Percentiles rank a stretch among this genome's conserved stretches.
phyloP scores from a whole-genome alignment of 2,329 filamentous ascomycete genomes.

The Beauveria scarabaeidicola region DNA sequence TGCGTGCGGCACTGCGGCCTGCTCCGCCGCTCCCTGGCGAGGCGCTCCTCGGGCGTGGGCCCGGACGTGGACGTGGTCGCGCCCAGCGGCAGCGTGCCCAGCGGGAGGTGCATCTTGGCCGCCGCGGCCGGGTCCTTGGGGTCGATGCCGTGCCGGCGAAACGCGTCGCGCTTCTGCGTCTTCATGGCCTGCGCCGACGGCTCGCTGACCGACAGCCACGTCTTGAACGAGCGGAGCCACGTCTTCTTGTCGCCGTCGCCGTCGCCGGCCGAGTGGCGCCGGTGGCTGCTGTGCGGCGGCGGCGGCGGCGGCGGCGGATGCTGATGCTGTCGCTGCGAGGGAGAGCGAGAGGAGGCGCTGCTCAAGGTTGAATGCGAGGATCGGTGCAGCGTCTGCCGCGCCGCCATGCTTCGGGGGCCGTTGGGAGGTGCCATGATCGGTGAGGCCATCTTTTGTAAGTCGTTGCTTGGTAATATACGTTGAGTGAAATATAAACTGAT shows the following conservation, averaged over 20 bases:
- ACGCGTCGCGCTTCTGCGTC: conserved; percentile 35
- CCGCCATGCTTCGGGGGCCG: neutral
- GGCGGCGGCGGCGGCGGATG: too few species aligned
- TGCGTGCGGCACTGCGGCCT: conserved; percentile 18
- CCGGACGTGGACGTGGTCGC: conserved; percentile 39
- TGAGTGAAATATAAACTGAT: neutral
- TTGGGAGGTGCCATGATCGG: neutral
- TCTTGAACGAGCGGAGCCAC: conserved; percentile 37
- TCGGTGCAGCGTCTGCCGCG: neutral
- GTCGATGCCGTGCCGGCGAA: conserved; percentile 35
- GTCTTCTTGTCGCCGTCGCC: conserved; percentile 16
- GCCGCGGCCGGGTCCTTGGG: conserved; percentile 34
- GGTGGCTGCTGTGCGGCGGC: neutral
- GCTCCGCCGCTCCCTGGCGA: conserved; percentile 26
- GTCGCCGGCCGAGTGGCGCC: neutral
- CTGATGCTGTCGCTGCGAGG: neutral
- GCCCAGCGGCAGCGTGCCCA: conserved; percentile 35
- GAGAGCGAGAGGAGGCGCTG: neutral
- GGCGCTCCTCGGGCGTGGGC: conserved; percentile 37
- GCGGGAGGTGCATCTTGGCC: conserved; percentile 38
- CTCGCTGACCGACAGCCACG: conserved; percentile 41
- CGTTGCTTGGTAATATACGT: neutral
- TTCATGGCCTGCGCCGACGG: conserved; percentile 42
- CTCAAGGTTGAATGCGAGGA: neutral
- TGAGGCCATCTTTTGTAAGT: neutral